A percentile compares a stretch with the other conserved stretches of the same genome.
These are phyloP conservation scores for Aspergillus campestris DNA, from an alignment of 495 filamentous ascomycete genomes.

Conservation along the genomic window DNA sequence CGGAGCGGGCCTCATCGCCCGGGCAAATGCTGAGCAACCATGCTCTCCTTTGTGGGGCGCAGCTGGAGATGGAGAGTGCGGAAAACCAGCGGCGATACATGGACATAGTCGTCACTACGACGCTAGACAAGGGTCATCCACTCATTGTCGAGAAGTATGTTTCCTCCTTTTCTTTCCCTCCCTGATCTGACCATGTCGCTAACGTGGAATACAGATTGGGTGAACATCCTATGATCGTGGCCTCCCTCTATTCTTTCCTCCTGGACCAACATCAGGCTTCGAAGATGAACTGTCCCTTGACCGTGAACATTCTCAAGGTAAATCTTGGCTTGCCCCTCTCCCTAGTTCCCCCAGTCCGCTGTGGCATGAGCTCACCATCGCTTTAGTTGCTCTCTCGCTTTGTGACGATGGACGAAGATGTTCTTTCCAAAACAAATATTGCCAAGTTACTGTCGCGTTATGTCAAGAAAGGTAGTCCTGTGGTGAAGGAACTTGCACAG, in stretches of 20 bases:
- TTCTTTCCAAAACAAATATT: constrained; percentile 60
- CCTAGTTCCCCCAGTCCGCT: too few relatives aligned
- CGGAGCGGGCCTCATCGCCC: constrained; percentile 10
- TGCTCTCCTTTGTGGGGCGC: constrained; percentile 27
- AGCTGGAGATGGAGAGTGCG: too few relatives aligned
- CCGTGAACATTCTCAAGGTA: constrained; percentile 56
- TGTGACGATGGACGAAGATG: constrained; percentile 51
- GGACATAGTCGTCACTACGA: constrained; percentile 49
- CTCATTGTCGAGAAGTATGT: constrained; percentile 60
- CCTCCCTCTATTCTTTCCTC: constrained; percentile 54
- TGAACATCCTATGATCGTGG: constrained; percentile 47
- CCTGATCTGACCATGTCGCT: neutral
- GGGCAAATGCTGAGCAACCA: constrained; percentile 14
- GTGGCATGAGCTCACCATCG: too few relatives aligned
- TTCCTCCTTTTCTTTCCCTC: constrained; percentile 9
- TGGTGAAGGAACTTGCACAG: constrained; percentile 50
- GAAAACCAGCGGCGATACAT: constrained; percentile 45
- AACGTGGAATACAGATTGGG: constrained; percentile 34
- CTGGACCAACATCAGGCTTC: constrained; percentile 56
- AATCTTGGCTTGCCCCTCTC: neutral
- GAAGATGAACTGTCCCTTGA: constrained; percentile 56
- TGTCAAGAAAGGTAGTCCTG: constrained; percentile 56
- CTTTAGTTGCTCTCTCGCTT: constrained; percentile 53
- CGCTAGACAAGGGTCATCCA: constrained; percentile 53
- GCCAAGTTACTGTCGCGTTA: constrained; percentile 53